Evolutionary conservation across 2,329 filamentous ascomycete species (phyloP).

Genomic region (Aaosphaeria pasadenensis): DNA sequence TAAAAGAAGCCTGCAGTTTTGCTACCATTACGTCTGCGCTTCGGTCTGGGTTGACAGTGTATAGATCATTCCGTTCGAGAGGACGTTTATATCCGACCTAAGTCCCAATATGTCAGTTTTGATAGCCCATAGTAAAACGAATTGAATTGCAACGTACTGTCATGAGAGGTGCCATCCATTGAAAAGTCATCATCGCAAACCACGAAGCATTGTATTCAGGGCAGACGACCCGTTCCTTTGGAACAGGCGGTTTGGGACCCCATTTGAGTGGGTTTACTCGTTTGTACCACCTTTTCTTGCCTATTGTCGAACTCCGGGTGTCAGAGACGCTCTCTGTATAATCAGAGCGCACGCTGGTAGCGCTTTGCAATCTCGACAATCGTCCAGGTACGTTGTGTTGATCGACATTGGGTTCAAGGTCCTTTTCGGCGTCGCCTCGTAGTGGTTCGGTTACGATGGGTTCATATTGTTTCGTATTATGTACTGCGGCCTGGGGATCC

Average conservation of each 20-base stretch:
- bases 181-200: constrained; percentile 74
- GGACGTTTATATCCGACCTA: constrained; percentile 81
- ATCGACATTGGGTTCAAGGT: constrained; percentile 20
- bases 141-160: constrained; percentile 12
- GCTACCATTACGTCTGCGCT: constrained; percentile 66
- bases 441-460: constrained; percentile 40
- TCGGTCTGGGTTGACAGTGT: constrained; percentile 79
- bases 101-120: constrained; percentile 1
- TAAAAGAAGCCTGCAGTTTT: constrained; percentile 66
- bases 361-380: constrained; percentile 27
- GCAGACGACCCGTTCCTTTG: constrained; percentile 53
- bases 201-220: constrained; percentile 71
- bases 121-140: not conserved
- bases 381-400: constrained; percentile 14
- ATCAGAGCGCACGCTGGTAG: constrained; percentile 25
- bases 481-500: constrained; percentile 33
- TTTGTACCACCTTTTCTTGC: constrained; percentile 59
- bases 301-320: constrained; percentile 19
- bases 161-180: constrained; percentile 92
- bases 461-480: constrained; percentile 35
- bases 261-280: constrained; percentile 49
- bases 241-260: constrained; percentile 54
- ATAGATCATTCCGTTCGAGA: constrained; percentile 82
- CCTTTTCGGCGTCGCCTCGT: constrained; percentile 28
- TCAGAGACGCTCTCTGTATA: constrained; percentile 26